Base-by-base conservation (phyloP, 176 grass and related monocot genomes). In the Echinochloa phyllopogon region DNA sequence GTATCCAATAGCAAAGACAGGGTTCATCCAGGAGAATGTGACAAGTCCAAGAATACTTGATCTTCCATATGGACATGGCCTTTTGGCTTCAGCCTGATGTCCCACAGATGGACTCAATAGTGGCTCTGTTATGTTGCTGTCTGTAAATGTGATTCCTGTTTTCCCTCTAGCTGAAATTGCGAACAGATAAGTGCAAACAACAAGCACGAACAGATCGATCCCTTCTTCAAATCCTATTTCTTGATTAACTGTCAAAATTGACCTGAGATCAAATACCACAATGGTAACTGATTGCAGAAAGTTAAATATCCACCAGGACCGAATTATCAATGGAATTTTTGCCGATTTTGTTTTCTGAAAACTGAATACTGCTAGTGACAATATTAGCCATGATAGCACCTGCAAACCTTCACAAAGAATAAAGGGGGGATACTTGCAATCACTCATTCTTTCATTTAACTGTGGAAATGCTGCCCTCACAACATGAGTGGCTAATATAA, bases 11-110 rank as follows among this genome's bases (percentile, higher is more conserved):
- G 37, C 66, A 89, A 99, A 99, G 13, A 99, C 65, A 69, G 96
- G 96, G 66, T 79, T 94, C 87, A 99, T 89, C 93, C 93, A 99
- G 74, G 93, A 96, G 86, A 96, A 96, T 14, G 96, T 99, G 51
- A 99, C 86, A 11, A 96, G 87, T 62, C 95, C 89, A 39, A 82
- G 62, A 85, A 92, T 60, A 80, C 33, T 94, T 71, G 96, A 89
- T 61, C 62, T 89, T 72, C 81, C 83, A 68, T 99, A 99, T 65
- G 86, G 86, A 56, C 89, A 89, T 78, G 77, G 38, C 57, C 87
- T 92, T 82, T 89, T 90, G 6, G 18, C 90, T 84, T 93, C 93
- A 74, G 43, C 49, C 60, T 91, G 90, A 42, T 92, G 83, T 78
- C 82, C 91, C 62, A 56, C 45, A 59, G 87, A 89, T 85, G 86